Percentiles rank a stretch among this genome's conserved stretches.
Conservation (phyloP, 2,329 filamentous ascomycete species). For the Botrytis paeoniae region DNA sequence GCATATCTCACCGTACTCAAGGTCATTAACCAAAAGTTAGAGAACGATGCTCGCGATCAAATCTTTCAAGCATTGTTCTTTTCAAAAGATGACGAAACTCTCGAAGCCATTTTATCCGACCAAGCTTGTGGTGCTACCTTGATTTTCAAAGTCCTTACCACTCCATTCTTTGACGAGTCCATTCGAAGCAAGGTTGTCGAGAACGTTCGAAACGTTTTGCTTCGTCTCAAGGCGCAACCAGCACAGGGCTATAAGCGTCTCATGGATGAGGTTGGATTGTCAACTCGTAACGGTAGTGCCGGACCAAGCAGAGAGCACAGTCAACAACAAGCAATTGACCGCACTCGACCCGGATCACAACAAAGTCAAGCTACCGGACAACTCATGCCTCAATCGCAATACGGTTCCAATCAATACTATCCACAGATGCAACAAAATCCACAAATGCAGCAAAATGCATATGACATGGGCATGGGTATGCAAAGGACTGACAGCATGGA, state of each 20-base stretch:
- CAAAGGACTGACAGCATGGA: constrained; percentile 55
- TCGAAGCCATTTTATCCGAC: constrained; percentile 89
- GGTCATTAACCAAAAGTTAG: constrained; percentile 96
- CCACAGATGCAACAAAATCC: constrained; percentile 48
- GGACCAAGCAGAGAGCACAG: constrained; percentile 38
- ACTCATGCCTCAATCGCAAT: constrained; percentile 41
- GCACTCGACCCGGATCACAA: constrained; percentile 55
- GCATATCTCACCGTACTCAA: constrained; percentile 96
- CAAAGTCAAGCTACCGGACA: constrained; percentile 49
- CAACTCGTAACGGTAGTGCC: constrained; percentile 54
- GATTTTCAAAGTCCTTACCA: constrained; percentile 98
- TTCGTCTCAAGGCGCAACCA: constrained; percentile 88
- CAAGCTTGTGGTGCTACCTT: constrained; percentile 89
- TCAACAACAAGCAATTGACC: constrained; percentile 45
- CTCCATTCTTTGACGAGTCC: constrained; percentile 91
- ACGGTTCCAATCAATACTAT: constrained; percentile 50
- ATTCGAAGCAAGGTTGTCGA: constrained; percentile 86
- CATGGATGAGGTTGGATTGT: constrained; percentile 97
- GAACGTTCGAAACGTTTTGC: constrained; percentile 83
- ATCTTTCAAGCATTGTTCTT: constrained; percentile 93
- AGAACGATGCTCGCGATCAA: constrained; percentile 85
- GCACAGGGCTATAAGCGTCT: constrained; percentile 96
- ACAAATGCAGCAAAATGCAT: constrained; percentile 45
- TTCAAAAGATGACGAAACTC: constrained; percentile 75
- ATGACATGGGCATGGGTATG: constrained; percentile 51